Percentiles rank a stretch among this genome's conserved stretches.
Conservation (phyloP, 2,329 filamentous ascomycete genomes). For the Taxawa tesnikishii region DNA sequence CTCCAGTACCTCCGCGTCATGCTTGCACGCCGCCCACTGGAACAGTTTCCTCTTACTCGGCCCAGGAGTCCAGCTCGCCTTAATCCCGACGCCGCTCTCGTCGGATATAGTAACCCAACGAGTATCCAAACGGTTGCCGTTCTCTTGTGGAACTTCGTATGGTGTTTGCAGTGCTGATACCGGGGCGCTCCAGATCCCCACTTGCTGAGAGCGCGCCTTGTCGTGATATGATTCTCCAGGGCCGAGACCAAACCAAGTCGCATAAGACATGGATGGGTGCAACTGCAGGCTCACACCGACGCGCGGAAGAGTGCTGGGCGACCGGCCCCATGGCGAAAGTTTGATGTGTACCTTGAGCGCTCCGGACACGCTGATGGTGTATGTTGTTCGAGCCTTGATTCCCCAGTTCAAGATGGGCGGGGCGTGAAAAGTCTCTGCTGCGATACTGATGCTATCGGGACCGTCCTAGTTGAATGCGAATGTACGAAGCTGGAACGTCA, state of each 20-base stretch:
- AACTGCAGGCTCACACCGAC: constrained; percentile 48
- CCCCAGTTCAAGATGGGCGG: constrained; percentile 53
- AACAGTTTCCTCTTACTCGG: constrained; percentile 2
- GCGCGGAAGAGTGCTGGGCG: constrained; percentile 45
- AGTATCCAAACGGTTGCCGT: constrained; percentile 49
- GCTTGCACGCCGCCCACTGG: constrained; percentile 4
- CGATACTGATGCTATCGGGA: constrained; percentile 14
- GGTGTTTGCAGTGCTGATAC: constrained; percentile 41
- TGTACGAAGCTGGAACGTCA: constrained; percentile 34
- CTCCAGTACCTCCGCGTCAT: constrained; percentile 4
- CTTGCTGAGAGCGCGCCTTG: constrained; percentile 46
- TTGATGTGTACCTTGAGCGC: constrained; percentile 33
- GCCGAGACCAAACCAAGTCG: constrained; percentile 51
- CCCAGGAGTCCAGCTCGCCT: constrained; percentile 12
- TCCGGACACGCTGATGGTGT: constrained; percentile 37
- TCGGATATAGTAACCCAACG: constrained; percentile 37
- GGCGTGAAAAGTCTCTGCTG: constrained; percentile 22
- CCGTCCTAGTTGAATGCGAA: constrained; percentile 20
- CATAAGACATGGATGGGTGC: constrained; percentile 31
- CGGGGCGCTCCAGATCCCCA: constrained; percentile 35
- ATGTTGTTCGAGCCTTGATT: constrained; percentile 30
- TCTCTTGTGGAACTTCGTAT: constrained; percentile 59
- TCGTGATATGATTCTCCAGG: constrained; percentile 56
- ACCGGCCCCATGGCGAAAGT: constrained; percentile 31
- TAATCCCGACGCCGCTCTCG: constrained; percentile 18